Conservation (phyloP, 2,329 filamentous ascomycete genomes). For the Emergomyces orientalis region DNA sequence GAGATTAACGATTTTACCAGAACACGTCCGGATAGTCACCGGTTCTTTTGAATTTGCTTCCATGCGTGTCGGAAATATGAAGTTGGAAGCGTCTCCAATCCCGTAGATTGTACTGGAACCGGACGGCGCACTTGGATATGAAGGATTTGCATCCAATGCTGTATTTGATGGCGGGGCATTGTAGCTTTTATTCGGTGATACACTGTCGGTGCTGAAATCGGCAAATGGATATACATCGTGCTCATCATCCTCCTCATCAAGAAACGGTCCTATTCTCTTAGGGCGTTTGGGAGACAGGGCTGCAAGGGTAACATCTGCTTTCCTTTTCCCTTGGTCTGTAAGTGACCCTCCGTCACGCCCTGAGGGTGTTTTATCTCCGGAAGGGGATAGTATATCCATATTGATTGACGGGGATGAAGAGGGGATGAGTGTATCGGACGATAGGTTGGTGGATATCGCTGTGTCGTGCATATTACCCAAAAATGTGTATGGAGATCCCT, state of each 20-base stretch:
- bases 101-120: background rate
- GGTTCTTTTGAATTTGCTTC: constrained; percentile 8
- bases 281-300: constrained; percentile 32
- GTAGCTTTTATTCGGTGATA: background rate
- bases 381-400: constrained; percentile 18
- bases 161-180: background rate
- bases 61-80: background rate
- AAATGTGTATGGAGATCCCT: background rate
- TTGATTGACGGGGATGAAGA: constrained; percentile 19
- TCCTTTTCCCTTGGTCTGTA: constrained; percentile 31
- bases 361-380: constrained; percentile 29
- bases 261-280: constrained; percentile 35
- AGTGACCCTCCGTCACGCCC: background rate
- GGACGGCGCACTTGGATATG: background rate
- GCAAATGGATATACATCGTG: constrained; percentile 16
- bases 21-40: constrained; percentile 36
- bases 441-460: constrained; percentile 9
- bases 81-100: background rate
- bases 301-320: constrained; percentile 19
- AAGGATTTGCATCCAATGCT: background rate
- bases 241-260: constrained; percentile 34
- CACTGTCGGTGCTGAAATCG: background rate
- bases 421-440: constrained; percentile 18
- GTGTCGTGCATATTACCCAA: constrained; percentile 10
- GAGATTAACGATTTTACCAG: constrained; percentile 41